Conservation (phyloP, 345 rosid genomes). For the Gossypium arboreum region DNA sequence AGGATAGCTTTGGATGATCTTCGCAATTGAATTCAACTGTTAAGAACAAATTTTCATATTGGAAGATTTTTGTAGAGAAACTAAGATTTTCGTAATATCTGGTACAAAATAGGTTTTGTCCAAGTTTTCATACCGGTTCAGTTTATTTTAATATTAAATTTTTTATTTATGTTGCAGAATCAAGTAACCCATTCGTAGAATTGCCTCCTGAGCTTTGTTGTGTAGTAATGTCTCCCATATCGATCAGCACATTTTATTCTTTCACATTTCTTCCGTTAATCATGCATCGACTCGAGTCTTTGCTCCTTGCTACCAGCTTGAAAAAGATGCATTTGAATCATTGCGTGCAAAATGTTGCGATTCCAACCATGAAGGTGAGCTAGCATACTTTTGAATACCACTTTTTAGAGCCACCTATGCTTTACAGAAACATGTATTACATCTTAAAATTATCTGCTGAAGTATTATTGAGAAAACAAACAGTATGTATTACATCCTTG, state of each 20-base stretch:
- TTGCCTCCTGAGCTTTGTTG: slow-evolving; percentile 89
- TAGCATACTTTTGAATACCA: neutral
- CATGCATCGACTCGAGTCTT: slow-evolving; percentile 70
- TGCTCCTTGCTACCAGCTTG: slow-evolving; percentile 66
- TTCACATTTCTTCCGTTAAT: slow-evolving; percentile 70
- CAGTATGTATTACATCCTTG: no score
- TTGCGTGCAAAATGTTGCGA: slow-evolving; percentile 33
- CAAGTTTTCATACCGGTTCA: neutral
- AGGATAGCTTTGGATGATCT: neutral
- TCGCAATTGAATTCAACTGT: neutral
- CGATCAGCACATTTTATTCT: slow-evolving; percentile 61
- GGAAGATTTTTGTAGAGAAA: neutral
- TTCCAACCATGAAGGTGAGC: slow-evolving; percentile 73
- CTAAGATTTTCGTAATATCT: neutral
- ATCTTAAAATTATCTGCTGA: no score
- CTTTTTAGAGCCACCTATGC: neutral
- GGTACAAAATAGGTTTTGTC: no score
- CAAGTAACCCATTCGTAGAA: slow-evolving; percentile 43
- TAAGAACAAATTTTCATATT: neutral
- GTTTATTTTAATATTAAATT: neutral
- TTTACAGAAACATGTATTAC: no score
- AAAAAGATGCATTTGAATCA: slow-evolving; percentile 47
- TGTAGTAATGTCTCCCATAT: slow-evolving; percentile 56
- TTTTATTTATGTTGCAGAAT: slow-evolving; percentile 36
- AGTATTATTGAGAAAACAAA: no score